Evolutionary conservation across 495 filamentous ascomycete genomes (phyloP).

Genomic region (Saxispiralis lemnorum): DNA sequence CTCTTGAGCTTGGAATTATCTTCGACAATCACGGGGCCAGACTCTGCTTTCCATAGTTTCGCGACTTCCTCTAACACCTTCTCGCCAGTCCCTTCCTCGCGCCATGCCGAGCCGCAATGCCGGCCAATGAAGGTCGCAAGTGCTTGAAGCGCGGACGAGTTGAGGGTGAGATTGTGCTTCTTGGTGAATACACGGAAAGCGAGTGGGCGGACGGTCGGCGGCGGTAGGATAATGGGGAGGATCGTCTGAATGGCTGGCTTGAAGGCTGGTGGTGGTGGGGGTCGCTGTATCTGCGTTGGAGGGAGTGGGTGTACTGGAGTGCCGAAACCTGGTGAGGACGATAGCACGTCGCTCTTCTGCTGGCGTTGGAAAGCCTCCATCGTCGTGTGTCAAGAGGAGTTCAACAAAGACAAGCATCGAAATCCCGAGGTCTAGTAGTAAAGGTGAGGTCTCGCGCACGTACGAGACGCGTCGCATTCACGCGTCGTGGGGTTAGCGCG

Average conservation of each 20-base stretch:
- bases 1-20: conserved; percentile 61
- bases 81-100: conserved; percentile 85
- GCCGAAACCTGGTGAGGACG: conserved; percentile 76
- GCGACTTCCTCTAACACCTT: conserved; percentile 82
- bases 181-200: conserved; percentile 95
- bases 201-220: conserved; percentile 68
- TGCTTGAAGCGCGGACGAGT: conserved; percentile 65
- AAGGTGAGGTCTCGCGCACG: too few species aligned
- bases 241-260: conserved; percentile 67
- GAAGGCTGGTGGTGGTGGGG: conserved; percentile 27
- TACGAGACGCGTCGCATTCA: too few species aligned
- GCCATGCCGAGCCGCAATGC: conserved; percentile 89
- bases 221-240: conserved; percentile 73
- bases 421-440: too few species aligned
- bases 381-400: not conserved
- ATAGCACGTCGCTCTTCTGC: conserved; percentile 45
- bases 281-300: conserved; percentile 31
- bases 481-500: too few species aligned
- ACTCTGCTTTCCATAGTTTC: conserved; percentile 67
- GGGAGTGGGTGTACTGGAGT: conserved; percentile 60
- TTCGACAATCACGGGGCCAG: conserved; percentile 74
- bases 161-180: conserved; percentile 89
- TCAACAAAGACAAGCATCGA: not conserved
- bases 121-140: conserved; percentile 78
- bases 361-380: conserved; percentile 16